A percentile compares a stretch with the other conserved stretches of the same genome.
These are phyloP conservation scores for Leccinum angustisporum DNA, from an alignment of 1,284 basidiomycete species.

Conservation along the genomic window DNA sequence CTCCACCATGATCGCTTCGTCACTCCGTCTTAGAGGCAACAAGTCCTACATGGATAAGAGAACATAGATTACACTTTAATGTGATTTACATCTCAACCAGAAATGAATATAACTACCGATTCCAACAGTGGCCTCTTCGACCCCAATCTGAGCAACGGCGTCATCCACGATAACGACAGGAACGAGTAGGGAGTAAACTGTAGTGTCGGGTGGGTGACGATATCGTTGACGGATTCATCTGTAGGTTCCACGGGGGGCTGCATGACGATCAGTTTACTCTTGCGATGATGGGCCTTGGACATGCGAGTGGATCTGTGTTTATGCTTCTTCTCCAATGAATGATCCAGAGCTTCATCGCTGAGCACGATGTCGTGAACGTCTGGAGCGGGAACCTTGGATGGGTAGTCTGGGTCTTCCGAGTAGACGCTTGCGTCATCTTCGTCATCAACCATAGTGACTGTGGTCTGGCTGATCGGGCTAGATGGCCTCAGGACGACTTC, in stretches of 20 bases:
- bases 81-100: conserved; percentile 23
- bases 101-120: conserved; percentile 33
- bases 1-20: conserved; percentile 27
- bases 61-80: conserved; percentile 18
- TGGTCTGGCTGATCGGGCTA: conserved; percentile 21
- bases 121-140: conserved; percentile 31
- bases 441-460: conserved; percentile 26
- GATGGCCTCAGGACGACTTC: conserved; percentile 5
- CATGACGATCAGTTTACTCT: conserved; percentile 26
- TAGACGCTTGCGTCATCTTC: conserved; percentile 13
- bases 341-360: conserved; percentile 3
- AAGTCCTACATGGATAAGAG: conserved; percentile 21
- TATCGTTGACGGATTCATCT: conserved; percentile 18
- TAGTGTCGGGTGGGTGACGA: conserved; percentile 24
- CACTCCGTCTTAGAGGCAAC: conserved; percentile 28
- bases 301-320: neutral
- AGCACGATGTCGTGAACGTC: conserved; percentile 1
- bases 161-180: conserved; percentile 28
- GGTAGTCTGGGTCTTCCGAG: conserved; percentile 6
- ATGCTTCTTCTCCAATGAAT: conserved; percentile 5
- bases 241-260: conserved; percentile 22
- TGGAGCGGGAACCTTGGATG: conserved; percentile 3
- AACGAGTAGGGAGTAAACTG: conserved; percentile 14
- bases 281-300: conserved; percentile 7
- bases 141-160: conserved; percentile 26